Conservation (phyloP, 169 alveolate species). For the Neospora caninum region DNA sequence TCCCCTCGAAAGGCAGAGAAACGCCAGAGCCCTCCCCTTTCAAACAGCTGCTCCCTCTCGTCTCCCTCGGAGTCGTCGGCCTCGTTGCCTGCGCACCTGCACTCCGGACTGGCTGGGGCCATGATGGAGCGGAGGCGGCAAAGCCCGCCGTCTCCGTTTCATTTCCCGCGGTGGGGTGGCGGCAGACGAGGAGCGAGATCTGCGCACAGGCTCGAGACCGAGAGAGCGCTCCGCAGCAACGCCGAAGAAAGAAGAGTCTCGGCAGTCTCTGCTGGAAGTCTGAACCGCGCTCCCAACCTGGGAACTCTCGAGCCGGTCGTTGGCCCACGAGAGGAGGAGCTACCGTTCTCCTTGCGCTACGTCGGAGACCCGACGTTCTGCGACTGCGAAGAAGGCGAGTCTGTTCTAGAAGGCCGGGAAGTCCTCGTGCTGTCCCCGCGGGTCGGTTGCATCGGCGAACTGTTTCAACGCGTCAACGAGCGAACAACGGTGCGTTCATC, state of each 20-base stretch:
- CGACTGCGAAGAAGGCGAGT: background rate
- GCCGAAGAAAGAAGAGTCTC: background rate
- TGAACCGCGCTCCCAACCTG: too few species aligned
- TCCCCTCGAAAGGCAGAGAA: too few species aligned
- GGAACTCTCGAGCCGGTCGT: too few species aligned
- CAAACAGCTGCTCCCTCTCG: background rate
- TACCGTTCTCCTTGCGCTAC: too few species aligned
- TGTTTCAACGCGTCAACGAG: background rate
- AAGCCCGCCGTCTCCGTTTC: background rate
- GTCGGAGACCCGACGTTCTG: too few species aligned
- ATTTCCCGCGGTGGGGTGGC: background rate
- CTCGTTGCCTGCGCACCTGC: background rate
- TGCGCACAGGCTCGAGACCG: too few species aligned
- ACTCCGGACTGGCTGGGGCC: background rate
- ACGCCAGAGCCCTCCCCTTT: background rate
- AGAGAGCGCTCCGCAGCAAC: too few species aligned
- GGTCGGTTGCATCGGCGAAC: constrained; percentile 7
- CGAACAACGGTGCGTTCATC: background rate
- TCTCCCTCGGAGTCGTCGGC: background rate
- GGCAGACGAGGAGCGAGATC: too few species aligned
- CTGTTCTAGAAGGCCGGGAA: background rate
- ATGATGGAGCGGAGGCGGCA: background rate
- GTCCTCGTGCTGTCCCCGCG: background rate
- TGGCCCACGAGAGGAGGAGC: too few species aligned
- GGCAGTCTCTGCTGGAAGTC: too few species aligned